A percentile compares a stretch with the other conserved stretches of the same genome.
Conservation (phyloP, 148 eudicot species). For the Polygonum maritimum region DNA sequence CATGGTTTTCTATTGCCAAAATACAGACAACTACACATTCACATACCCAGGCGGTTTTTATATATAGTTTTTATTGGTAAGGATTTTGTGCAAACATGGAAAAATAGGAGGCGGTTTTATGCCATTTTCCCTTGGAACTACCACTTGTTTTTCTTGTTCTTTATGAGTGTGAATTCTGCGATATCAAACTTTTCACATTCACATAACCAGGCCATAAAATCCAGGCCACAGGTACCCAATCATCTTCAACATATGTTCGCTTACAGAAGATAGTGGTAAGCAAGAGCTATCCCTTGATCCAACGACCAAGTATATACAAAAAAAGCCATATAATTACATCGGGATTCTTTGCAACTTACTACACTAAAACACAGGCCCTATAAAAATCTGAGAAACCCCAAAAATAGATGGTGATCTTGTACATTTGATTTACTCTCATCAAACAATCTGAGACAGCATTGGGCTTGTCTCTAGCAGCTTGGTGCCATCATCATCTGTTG, state of each 20-base stretch:
- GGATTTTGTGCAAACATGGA: too few relatives aligned
- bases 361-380: background rate
- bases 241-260: background rate
- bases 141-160: too few relatives aligned
- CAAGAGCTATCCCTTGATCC: background rate
- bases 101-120: too few relatives aligned
- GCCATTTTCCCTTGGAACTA: too few relatives aligned
- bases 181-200: background rate
- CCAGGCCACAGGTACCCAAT: background rate
- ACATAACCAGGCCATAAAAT: background rate
- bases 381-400: background rate
- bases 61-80: too few relatives aligned
- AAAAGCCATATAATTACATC: constrained; percentile 12
- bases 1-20: too few relatives aligned
- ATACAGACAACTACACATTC: too few relatives aligned
- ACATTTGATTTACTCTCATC: constrained; percentile 20
- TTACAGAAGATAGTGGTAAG: constrained; percentile 16
- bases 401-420: background rate
- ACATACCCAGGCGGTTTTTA: too few relatives aligned
- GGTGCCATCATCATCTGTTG: constrained; percentile 43
- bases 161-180: background rate
- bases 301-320: constrained; percentile 15
- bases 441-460: constrained; percentile 29
- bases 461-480: constrained; percentile 43
- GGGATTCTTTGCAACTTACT: constrained; percentile 5